Evolutionary conservation across 2,329 filamentous ascomycete species (phyloP), one percentile per base, ranked within the genome.

Genomic region (Coniochaeta prunicola): DNA sequence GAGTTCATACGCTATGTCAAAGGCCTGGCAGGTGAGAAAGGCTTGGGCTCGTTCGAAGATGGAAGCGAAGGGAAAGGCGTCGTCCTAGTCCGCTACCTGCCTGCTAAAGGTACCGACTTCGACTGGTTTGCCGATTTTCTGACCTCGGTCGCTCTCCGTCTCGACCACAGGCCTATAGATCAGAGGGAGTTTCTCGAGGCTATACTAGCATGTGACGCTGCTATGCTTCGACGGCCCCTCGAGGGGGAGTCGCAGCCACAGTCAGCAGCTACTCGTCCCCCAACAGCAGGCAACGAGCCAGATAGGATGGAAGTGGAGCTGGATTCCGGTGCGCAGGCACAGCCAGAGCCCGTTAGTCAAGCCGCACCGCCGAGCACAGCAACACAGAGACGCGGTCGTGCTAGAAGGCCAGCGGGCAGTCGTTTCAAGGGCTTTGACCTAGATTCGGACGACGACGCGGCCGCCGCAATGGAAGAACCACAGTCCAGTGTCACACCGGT

Each of bases 181-280:
- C 92, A 97, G 68, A 92, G 89, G 59, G 92, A 97, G 66, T 96
- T 99, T 62, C 79, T 99, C 2, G 91, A 96, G 70, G 90, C 90
- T 1, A 94, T 99, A 53, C 75, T 97, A 30, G 85, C 79, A n/a
- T 89, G 88, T 56, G 88, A 97, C 73, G 84, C 91, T 7, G 84
- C 82, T 60, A 80, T 83, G 48, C 77, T 97, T 21, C 86, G 90
- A 59, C 83, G 86, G 38, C 81, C 86, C 6, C 80, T 96, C 2
- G 80, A 88, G 63, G 74, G 83, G 42, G 78, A 78, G 56, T 72
- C 65, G 63, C 70, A 64, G 58, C 59, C 57, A 59, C 63, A 54
- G n/a, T 57, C 67, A 53, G 58, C 65, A 62, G 64, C 30, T 38
- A 19, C 57, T 30, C 33, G 30, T 13, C 28, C 48, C 24, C 42